Conservation (phyloP, 192 early-diverging fungal genomes). For the Coemansia nantahalensis region DNA sequence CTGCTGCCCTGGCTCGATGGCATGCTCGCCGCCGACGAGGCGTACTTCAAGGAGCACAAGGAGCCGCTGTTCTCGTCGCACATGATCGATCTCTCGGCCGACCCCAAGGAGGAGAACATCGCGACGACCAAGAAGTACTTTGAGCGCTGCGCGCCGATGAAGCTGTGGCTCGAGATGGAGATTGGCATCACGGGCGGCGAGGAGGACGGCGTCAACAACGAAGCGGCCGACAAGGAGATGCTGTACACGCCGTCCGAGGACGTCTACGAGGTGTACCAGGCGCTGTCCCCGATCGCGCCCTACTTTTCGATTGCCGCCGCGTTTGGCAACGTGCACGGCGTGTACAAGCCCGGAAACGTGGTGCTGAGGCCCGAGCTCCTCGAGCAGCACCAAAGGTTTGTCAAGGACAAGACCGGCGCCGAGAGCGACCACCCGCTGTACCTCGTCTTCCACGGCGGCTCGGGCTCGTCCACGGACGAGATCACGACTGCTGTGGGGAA, state of each 20-base stretch:
- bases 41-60: conserved; percentile 88
- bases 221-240: conserved; percentile 81
- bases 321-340: conserved; percentile 95
- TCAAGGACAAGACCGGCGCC: conserved; percentile 64
- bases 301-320: conserved; percentile 96
- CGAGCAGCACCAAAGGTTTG: conserved; percentile 83
- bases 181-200: conserved; percentile 98
- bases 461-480: conserved; percentile 77
- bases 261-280: conserved; percentile 91
- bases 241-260: conserved; percentile 97
- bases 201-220: conserved; percentile 98
- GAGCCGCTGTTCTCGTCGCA: conserved; percentile 97
- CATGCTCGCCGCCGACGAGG: conserved; percentile 93
- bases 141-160: conserved; percentile 85
- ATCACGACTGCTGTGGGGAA: conserved; percentile 75
- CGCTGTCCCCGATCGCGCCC: conserved; percentile 79
- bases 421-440: conserved; percentile 69
- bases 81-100: conserved; percentile 97
- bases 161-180: conserved; percentile 94
- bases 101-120: conserved; percentile 93
- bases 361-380: conserved; percentile 90
- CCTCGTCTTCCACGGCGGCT: conserved; percentile 99
- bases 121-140: conserved; percentile 86
- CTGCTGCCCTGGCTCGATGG: conserved; percentile 97
- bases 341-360: conserved; percentile 96